phyloP scores from a whole-genome alignment of 192 early-diverging fungal species.

The Coemansia sp. region DNA sequence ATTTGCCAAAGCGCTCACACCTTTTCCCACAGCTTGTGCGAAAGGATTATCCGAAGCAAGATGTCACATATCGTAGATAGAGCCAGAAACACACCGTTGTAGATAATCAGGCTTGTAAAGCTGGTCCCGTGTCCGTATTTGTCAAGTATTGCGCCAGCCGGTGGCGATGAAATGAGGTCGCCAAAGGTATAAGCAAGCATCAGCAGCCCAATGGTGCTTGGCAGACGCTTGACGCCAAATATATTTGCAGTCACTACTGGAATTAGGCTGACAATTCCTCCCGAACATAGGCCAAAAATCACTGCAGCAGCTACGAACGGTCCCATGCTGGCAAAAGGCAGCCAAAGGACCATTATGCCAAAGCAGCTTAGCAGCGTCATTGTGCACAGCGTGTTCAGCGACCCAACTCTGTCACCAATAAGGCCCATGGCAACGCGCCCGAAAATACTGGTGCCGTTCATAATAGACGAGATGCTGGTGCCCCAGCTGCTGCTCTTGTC shows the following conservation, averaged over 20 bases:
- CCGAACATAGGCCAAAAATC: constrained; percentile 25
- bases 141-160: constrained; percentile 24
- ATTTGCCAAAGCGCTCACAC: neutral
- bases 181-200: constrained; percentile 25
- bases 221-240: constrained; percentile 29
- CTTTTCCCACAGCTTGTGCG: neutral
- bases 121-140: constrained; percentile 31
- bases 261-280: constrained; percentile 22
- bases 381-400: constrained; percentile 18
- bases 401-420: constrained; percentile 22
- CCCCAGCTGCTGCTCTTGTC: constrained; percentile 13
- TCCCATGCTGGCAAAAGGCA: constrained; percentile 21
- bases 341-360: constrained; percentile 30
- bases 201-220: constrained; percentile 32
- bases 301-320: constrained; percentile 17
- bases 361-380: constrained; percentile 7
- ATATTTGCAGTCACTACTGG: constrained; percentile 26
- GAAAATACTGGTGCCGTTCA: constrained; percentile 28
- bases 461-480: constrained; percentile 32
- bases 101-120: constrained; percentile 24
- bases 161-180: constrained; percentile 17
- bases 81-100: constrained; percentile 18
- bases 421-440: constrained; percentile 29
- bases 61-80: constrained; percentile 1
- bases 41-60: neutral